Evolutionary conservation across 306 rosid genomes (phyloP).

Genomic region (Phaseolus lunatus): DNA sequence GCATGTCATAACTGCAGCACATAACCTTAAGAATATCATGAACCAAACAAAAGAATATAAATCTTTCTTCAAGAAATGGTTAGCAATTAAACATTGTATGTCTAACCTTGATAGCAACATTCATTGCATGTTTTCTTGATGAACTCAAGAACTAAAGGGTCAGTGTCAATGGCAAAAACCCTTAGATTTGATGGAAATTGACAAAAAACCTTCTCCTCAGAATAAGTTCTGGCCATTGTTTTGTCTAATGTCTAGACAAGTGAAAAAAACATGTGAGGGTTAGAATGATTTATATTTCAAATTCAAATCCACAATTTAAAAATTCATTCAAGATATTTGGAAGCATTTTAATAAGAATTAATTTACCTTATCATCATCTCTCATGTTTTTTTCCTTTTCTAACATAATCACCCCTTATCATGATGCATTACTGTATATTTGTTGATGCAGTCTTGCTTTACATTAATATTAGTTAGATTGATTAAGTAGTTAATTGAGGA

Average conservation of each 20-base stretch:
- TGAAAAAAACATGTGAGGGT: too few relatives aligned
- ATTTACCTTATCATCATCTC: too few relatives aligned
- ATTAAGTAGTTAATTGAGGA: too few relatives aligned
- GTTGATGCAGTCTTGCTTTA: too few relatives aligned
- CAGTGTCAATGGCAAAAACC: slow-evolving; percentile 71
- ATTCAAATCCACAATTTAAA: too few relatives aligned
- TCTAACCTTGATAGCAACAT: slow-evolving; percentile 49
- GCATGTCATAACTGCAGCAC: slow-evolving; percentile 59
- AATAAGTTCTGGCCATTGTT: slow-evolving; percentile 25
- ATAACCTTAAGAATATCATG: not conserved
- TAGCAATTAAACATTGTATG: not conserved
- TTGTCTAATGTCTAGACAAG: not conserved
- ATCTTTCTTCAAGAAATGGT: not conserved
- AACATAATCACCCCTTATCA: too few relatives aligned
- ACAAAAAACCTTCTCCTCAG: slow-evolving; percentile 31
- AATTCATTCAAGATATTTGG: too few relatives aligned
- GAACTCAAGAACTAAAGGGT: slow-evolving; percentile 46
- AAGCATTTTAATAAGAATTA: too few relatives aligned
- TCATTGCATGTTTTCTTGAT: not conserved
- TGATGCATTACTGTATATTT: too few relatives aligned
- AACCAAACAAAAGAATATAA: not conserved
- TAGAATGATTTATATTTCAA: too few relatives aligned
- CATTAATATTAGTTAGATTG: too few relatives aligned
- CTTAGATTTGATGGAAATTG: slow-evolving; percentile 59
- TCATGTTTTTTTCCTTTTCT: too few relatives aligned